Percentiles rank a stretch among this genome's conserved stretches.
Evolutionary conservation across 768 basidiomycete genomes (phyloP).

Genomic region (Serendipita indica): DNA sequence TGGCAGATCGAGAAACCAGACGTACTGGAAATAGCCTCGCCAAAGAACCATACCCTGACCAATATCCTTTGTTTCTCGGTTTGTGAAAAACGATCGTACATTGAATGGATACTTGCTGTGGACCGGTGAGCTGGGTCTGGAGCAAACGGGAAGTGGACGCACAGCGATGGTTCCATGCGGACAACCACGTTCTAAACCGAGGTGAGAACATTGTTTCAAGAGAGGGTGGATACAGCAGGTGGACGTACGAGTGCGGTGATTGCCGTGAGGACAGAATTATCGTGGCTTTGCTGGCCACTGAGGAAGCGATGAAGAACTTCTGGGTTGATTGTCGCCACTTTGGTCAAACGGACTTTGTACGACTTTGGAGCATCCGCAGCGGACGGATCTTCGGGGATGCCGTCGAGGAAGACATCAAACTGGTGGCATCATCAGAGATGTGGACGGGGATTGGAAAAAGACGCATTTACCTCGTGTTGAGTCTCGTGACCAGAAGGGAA

Average conservation of each 20-base stretch:
- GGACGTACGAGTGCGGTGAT: constrained; percentile 26
- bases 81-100: constrained; percentile 58
- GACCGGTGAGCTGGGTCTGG: background rate
- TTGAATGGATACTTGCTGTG: constrained; percentile 46
- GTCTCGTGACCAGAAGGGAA: constrained; percentile 33
- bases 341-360: constrained; percentile 48
- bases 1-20: background rate
- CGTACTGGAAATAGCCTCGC: constrained; percentile 62
- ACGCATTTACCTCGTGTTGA: constrained; percentile 35
- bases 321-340: constrained; percentile 45
- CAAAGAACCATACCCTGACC: constrained; percentile 52
- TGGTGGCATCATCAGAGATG: constrained; percentile 19
- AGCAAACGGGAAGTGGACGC: background rate
- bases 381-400: constrained; percentile 20
- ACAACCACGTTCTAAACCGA: constrained; percentile 64
- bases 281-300: constrained; percentile 46
- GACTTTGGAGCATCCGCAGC: constrained; percentile 34
- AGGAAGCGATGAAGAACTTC: constrained; percentile 49
- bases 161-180: constrained; percentile 53
- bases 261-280: constrained; percentile 52
- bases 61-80: constrained; percentile 32
- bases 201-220: constrained; percentile 2
- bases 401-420: constrained; percentile 44
- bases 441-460: background rate
- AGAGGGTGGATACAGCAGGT: background rate